Conservation (phyloP, 2,329 filamentous ascomycete genomes). For the Paecilomyces dactylethromorphus region DNA sequence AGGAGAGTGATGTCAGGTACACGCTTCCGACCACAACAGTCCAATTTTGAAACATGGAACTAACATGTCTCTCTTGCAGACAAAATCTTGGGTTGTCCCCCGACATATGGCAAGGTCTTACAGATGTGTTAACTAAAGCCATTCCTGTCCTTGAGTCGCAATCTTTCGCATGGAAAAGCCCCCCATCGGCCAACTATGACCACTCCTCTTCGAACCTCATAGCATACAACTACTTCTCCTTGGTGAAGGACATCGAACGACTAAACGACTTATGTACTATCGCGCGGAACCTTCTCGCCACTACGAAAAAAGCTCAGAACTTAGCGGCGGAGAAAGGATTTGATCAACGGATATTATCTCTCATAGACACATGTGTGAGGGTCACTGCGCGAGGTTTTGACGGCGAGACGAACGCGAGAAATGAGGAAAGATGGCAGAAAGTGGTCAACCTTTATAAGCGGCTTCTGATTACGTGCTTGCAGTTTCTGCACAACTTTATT, state of each 20-base stretch:
- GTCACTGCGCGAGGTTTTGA: slow-evolving; percentile 60
- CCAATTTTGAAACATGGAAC: slow-evolving; percentile 4
- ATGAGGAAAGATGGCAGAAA: slow-evolving; percentile 60
- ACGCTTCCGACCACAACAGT: slow-evolving; percentile 4
- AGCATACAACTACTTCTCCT: slow-evolving; percentile 50
- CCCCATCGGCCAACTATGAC: slow-evolving; percentile 50
- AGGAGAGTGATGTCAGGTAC: slow-evolving; percentile 49
- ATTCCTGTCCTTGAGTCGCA: slow-evolving; percentile 56
- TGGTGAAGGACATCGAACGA: slow-evolving; percentile 57
- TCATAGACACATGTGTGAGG: slow-evolving; percentile 58
- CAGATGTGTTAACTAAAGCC: slow-evolving; percentile 51
- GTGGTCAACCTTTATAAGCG: slow-evolving; percentile 62
- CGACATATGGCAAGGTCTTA: slow-evolving; percentile 55
- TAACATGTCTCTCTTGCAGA: slow-evolving; percentile 22
- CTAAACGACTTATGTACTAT: slow-evolving; percentile 58
- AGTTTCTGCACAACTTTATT: slow-evolving; percentile 61
- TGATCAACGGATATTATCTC: slow-evolving; percentile 54
- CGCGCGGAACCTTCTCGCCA: slow-evolving; percentile 55
- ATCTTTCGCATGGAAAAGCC: slow-evolving; percentile 56
- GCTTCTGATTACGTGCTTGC: slow-evolving; percentile 58
- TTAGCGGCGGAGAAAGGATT: slow-evolving; percentile 55
- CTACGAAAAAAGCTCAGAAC: slow-evolving; percentile 56
- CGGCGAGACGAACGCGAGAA: slow-evolving; percentile 54
- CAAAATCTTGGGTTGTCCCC: slow-evolving; percentile 51
- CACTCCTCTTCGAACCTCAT: slow-evolving; percentile 56